Conservation (phyloP, 305 asterid species). For the Rubia peregrina region DNA sequence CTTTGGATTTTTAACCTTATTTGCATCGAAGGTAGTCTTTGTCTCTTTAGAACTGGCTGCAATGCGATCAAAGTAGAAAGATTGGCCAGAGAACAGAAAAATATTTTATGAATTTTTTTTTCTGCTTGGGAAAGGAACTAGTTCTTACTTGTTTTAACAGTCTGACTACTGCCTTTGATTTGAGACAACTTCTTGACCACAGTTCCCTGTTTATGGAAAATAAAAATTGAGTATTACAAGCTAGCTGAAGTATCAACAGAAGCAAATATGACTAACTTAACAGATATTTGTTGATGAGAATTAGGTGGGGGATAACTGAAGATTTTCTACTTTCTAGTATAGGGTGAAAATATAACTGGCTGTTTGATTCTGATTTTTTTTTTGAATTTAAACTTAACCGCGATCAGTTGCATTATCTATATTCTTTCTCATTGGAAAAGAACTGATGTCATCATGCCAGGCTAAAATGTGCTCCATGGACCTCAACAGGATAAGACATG, state of each 20-base stretch:
- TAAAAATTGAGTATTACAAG: background rate
- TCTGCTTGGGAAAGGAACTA: slow-evolving; percentile 11
- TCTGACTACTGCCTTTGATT: slow-evolving; percentile 29
- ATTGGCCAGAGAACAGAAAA: background rate
- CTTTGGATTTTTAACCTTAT: slow-evolving; percentile 36
- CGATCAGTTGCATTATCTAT: background rate
- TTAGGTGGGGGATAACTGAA: background rate
- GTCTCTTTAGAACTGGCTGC: slow-evolving; percentile 34
- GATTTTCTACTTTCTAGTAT: background rate
- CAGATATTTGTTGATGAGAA: background rate
- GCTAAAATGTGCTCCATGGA: background rate
- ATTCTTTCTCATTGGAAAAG: background rate
- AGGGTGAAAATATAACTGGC: background rate
- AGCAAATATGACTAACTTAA: background rate
- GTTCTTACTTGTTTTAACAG: slow-evolving; percentile 44
- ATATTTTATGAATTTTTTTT: slow-evolving; percentile 1
- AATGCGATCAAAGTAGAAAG: slow-evolving; percentile 24
- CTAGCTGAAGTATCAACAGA: background rate
- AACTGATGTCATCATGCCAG: background rate
- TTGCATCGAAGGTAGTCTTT: slow-evolving; percentile 33
- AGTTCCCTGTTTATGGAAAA: slow-evolving; percentile 36
- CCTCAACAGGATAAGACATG: background rate
- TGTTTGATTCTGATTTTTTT: background rate
- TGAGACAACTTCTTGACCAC: slow-evolving; percentile 24
- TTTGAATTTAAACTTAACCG: background rate